Base-by-base conservation (phyloP, 2,329 filamentous ascomycete genomes). In the Pseudocercospora pini-densiflorae region DNA sequence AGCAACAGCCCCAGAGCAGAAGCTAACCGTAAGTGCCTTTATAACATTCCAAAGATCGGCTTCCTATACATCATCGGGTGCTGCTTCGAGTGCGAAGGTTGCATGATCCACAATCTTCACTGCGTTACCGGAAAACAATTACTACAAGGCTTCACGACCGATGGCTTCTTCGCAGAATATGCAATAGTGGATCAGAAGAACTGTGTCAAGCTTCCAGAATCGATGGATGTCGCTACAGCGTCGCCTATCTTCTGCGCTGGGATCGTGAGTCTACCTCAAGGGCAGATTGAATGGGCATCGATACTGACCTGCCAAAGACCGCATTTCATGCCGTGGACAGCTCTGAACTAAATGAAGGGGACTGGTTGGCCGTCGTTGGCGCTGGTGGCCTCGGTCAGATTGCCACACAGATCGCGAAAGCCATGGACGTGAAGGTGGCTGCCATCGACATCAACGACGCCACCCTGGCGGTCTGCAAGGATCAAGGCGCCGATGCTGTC, bases 101-200 rank as follows among this genome's bases (percentile, higher is more conserved):
- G 68, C 61, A 59, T 58, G 66, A 64, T 68, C 1, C 66, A 70
- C 40, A 68, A 68, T 33, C 43, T 64, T 7, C 59, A 58, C 29
- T 70, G 68, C 53, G 43, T 64, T 14, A 70, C 63, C n/a, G 68
- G 68, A 36, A 68, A 68, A 51, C 68, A 68, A 43, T 51, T 62
- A 23, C 45, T 70, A 21, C 68, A 66, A 53, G 68, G 68, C 23
- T 70, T 70, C 31, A 66, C 68, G 9, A 68, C 63, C 9, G 68
- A 70, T 61, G 68, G 68, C 29, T 70, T 68, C 61, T 70, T 70
- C 45, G 68, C 68, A 10, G 68, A 70, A 33, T 70, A 70, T 49
- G 68, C 68, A 6, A 61, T 70, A n/a, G 68, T 70, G 4, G 68
- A 70, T 33, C 36, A 64, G 7, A 66, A 49, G 27, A 70, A 70